A percentile compares a stretch with the other conserved stretches of the same genome.
Conservation (phyloP, 768 basidiomycete genomes). For the Pisolithus albus region DNA sequence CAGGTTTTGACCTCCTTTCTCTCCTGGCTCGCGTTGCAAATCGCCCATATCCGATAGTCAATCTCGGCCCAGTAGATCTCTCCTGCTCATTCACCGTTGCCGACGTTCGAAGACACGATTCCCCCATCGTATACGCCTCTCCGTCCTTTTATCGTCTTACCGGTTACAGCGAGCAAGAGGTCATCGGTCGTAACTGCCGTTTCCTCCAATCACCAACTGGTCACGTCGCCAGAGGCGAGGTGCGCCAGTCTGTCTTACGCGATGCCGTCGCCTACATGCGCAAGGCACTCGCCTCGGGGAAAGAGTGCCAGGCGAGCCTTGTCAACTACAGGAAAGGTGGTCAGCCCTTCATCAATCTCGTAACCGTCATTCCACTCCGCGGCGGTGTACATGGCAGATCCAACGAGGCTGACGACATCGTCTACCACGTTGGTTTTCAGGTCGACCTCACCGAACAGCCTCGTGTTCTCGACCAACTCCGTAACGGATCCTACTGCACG, state of each 20-base stretch:
- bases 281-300: slow-evolving; percentile 58
- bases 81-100: slow-evolving; percentile 89
- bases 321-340: slow-evolving; percentile 88
- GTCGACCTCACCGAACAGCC: slow-evolving; percentile 88
- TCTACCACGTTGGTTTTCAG: slow-evolving; percentile 93
- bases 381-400: slow-evolving; percentile 45
- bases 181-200: slow-evolving; percentile 86
- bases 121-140: slow-evolving; percentile 86
- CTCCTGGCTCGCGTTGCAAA: slow-evolving; percentile 72
- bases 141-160: slow-evolving; percentile 76
- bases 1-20: slow-evolving; percentile 86
- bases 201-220: slow-evolving; percentile 80
- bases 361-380: slow-evolving; percentile 81
- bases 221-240: slow-evolving; percentile 42
- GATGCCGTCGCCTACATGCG: slow-evolving; percentile 61
- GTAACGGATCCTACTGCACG: slow-evolving; percentile 70
- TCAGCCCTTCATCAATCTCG: slow-evolving; percentile 82
- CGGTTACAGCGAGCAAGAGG: slow-evolving; percentile 66
- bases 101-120: slow-evolving; percentile 75
- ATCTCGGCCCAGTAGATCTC: slow-evolving; percentile 87
- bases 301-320: slow-evolving; percentile 84
- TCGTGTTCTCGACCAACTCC: slow-evolving; percentile 71
- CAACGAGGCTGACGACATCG: slow-evolving; percentile 63
- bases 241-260: slow-evolving; percentile 55
- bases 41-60: slow-evolving; percentile 66